Evolutionary conservation across 805 yeast genomes (phyloP), one percentile per base, ranked within the genome.

Genomic region (Yarrowia sp.): DNA sequence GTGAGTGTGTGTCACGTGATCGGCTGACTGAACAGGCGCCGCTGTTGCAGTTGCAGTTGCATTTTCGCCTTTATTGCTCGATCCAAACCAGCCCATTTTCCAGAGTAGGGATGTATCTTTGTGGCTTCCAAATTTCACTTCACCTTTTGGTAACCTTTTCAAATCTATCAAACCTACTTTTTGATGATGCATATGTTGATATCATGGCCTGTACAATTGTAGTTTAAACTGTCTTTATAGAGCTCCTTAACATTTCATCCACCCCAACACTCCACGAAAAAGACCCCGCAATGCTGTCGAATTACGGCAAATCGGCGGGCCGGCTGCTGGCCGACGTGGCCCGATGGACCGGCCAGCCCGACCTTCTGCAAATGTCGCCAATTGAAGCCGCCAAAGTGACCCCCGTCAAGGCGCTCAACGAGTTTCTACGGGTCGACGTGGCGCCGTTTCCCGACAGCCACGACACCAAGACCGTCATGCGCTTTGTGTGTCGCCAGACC

Each of bases 311-410:
- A 49, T 68, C 75, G 2, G 70, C 71, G 19, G 68, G 73, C 44
- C 68, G 79, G 15, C 66, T 77, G 10, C 69, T 76, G 10, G 78
- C 75, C 52, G 79, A 77, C 70, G 52, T 77, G 20, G 69, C 71
- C 7, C 69, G 77, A 13, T 70, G 50, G 67, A 65, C 68, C 7
- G 70, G 72, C 7, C 72, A 69, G 12, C 20, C 67, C n/a, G 65
- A 47, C 47, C 15, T 49, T 24, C 39, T 73, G 46, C 46, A 69
- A 6, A 70, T 65, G 42, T 20, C 69, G 24, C 71, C 74, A 13
- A 38, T 70, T 13, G 68, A 67, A 8, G 70, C 72, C 19, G 61
- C 70, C 52, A 44, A 61, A 13, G 40, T 44, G 42, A 43, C 69
- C 15, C 65, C 67, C 17, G 70, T 55, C 43, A 40, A 60, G 65